Base-by-base conservation (phyloP, 2,329 filamentous ascomycete species). In the Elsinoe arachidis region DNA sequence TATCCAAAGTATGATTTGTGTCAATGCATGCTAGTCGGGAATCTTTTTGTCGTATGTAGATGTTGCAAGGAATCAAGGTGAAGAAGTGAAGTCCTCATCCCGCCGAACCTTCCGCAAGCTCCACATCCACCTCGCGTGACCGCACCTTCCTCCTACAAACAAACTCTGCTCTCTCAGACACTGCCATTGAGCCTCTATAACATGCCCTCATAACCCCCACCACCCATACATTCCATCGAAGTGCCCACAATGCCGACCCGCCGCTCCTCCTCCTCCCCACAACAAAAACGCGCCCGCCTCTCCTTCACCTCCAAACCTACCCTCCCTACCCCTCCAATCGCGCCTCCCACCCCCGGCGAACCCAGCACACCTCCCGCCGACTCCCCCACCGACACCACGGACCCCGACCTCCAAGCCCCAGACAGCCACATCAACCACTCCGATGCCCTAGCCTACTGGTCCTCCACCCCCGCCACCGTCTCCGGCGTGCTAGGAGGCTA, bases 401-500 rank as follows among this genome's bases (percentile, higher is more conserved):
- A 23, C 23, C 14, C 34, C 21, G 33, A 38, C 19, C 52, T 39
- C 19, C 15, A n/a, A 19, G 38, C 63, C 6, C 67, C 68, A 34
- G 75, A 78, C 63, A 71, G 74, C 52, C 68, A 71, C 15, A 78
- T 78, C 65, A 65, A 76, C 65, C 68, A 73, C 60, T 62, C 66
- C 38, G 69, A 69, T 21, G 73, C 76, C 26, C 65, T 78, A 49
- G 64, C 64, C 55, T 80, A 83, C 71, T 83, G 79, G 80, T 73
- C 74, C 60, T 66, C 67, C 37, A 74, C 80, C 58, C 71, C 76
- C 37, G 73, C 79, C 10, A 77, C 79, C 60, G 78, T 81, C 61
- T 80, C 86, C 64, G 88, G 89, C 66, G 91, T 93, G 85, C 84
- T 95, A 1, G 90, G 89, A 60, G 88, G 80, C 58, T 91, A 71